Percentiles rank a stretch among this genome's conserved stretches.
Conservation (phyloP, 2,329 filamentous ascomycete genomes). For the Arthrinium puccinioides region DNA sequence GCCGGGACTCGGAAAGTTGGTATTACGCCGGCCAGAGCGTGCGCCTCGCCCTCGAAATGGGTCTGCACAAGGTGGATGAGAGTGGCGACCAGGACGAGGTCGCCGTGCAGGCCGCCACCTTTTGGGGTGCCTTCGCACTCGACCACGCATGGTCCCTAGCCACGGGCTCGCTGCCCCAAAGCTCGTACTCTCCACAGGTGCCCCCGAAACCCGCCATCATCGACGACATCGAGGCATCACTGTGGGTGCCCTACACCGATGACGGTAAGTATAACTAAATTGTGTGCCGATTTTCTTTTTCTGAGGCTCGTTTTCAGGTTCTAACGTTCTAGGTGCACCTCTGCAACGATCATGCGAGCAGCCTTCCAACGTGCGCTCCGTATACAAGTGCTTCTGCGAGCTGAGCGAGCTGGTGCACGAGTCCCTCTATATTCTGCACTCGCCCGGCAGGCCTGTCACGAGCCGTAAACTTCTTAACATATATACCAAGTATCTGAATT, state of each 20-base stretch:
- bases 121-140: slow-evolving; percentile 55
- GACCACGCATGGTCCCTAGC: slow-evolving; percentile 62
- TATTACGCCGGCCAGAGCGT: slow-evolving; percentile 67
- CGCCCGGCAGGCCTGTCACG: slow-evolving; percentile 58
- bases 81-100: slow-evolving; percentile 45
- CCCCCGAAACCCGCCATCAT: slow-evolving; percentile 55
- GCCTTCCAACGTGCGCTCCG: slow-evolving; percentile 60
- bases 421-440: slow-evolving; percentile 65
- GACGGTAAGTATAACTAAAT: slow-evolving; percentile 34
- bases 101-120: slow-evolving; percentile 52
- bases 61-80: slow-evolving; percentile 47
- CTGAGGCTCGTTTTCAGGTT: slow-evolving; percentile 7
- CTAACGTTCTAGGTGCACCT: slow-evolving; percentile 34
- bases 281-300: background rate
- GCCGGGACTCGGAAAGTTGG: slow-evolving; percentile 66
- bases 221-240: slow-evolving; percentile 49
- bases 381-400: slow-evolving; percentile 63
- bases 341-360: slow-evolving; percentile 50
- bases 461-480: slow-evolving; percentile 55
- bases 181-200: slow-evolving; percentile 47
- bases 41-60: slow-evolving; percentile 64
- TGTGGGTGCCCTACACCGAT: slow-evolving; percentile 53
- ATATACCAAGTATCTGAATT: slow-evolving; percentile 63
- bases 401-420: slow-evolving; percentile 69
- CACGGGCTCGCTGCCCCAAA: slow-evolving; percentile 54